Evolutionary conservation across 169 alveolate species (phyloP).

Genomic region (Cryptosporidium tyzzeri): DNA sequence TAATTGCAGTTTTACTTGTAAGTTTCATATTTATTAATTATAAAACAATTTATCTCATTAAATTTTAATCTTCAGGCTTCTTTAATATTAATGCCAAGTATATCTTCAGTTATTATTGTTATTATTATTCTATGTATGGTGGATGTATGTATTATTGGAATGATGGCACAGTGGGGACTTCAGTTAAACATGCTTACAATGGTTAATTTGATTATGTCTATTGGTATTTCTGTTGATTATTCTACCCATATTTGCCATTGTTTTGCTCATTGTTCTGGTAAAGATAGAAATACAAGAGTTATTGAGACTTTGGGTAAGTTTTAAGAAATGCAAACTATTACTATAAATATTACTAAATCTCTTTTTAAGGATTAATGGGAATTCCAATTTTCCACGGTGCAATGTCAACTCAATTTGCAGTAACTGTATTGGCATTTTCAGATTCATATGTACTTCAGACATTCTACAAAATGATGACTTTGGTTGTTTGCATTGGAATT

Average conservation of each 20-base stretch:
- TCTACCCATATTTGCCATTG: constrained; percentile 87
- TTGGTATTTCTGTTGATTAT: constrained; percentile 87
- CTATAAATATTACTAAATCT: not conserved
- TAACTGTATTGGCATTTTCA: constrained; percentile 82
- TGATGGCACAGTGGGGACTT: constrained; percentile 85
- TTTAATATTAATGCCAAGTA: constrained; percentile 80
- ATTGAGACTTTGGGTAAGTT: constrained; percentile 84
- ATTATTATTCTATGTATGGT: constrained; percentile 80
- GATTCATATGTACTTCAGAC: constrained; percentile 83
- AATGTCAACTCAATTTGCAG: constrained; percentile 86
- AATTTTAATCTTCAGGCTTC: constrained; percentile 79
- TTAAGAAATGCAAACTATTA: not conserved
- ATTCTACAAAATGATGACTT: constrained; percentile 85
- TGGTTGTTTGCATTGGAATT: constrained; percentile 79
- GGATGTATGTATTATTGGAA: constrained; percentile 85
- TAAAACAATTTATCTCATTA: constrained; percentile 68
- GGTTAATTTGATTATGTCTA: constrained; percentile 86
- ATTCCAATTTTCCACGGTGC: constrained; percentile 87
- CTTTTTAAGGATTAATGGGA: constrained; percentile 79
- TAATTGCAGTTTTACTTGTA: constrained; percentile 80
- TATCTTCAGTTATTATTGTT: constrained; percentile 81
- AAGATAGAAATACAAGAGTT: constrained; percentile 82
- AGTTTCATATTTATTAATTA: constrained; percentile 52
- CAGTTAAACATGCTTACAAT: constrained; percentile 87
- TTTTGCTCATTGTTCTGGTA: constrained; percentile 85